Evolutionary conservation across 768 basidiomycete genomes (phyloP), one percentile per base, ranked within the genome.

Genomic region (Serendipita indica): DNA sequence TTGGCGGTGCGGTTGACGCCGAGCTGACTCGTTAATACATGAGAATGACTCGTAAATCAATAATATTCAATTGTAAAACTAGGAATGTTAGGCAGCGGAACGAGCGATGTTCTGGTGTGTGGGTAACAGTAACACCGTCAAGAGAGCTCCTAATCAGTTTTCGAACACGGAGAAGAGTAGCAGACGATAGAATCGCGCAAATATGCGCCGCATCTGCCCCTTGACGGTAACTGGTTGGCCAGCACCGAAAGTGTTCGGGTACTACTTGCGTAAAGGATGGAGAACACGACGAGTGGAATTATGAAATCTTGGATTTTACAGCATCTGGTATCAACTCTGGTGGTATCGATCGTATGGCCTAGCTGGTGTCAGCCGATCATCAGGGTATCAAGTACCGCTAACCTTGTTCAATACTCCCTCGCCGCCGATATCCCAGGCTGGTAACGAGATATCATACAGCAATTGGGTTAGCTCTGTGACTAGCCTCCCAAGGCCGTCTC

Each of bases 371-470:
- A n/a, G n/a, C 14, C 45, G 14, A 41, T 63, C 32, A 28, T 60
- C 16, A 32, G 30, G 13, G 22, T 35, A 63, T 65, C 60, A 32
- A 32, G 10, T 54, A 54, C 12, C 20, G 20, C 35, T 4, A 61
- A 88, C 88, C 77, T 79, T 79, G 28, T 70, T 72, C 59, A 79
- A 72, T 60, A 79, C 70, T 35, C 79, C 79, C 68, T 83, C 77
- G 1, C 89, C 89, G 10, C 92, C 90, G 34, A 88, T 84, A 39
- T 89, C 88, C 92, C 91, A 96, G 6, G 85, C 86, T 59, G 75
- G 77, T 61, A 80, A 76, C 3, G 89, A 83, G 30, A 87, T 73
- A 3, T 78, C 79, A 54, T 84, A 65, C 39, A 92, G 75, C 61
- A 76, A 77, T 18, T 76, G 72, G 20, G 87, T 74, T 14, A 91